phyloP scores from a whole-genome alignment of 352 stramenopile species.

The Pythium scleroteichum region DNA sequence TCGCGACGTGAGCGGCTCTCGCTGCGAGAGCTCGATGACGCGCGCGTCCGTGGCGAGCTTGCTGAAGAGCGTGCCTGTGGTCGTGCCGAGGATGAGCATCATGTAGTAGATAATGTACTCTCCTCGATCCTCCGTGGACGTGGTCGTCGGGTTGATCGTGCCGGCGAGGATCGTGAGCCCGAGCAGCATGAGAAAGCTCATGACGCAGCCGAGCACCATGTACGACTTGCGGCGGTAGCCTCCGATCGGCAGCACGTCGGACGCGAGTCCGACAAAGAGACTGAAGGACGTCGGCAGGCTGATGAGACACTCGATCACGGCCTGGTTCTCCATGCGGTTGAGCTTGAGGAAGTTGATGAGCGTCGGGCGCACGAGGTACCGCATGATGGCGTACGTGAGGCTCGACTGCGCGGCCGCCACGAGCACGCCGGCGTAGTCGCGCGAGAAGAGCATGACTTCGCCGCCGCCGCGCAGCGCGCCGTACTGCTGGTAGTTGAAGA shows the following conservation, averaged over 20 bases:
- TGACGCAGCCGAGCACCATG: constrained; percentile 75
- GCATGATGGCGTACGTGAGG: constrained; percentile 62
- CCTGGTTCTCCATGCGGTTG: constrained; percentile 47
- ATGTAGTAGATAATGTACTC: constrained; percentile 50
- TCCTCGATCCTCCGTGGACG: constrained; percentile 30
- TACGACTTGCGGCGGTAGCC: constrained; percentile 90
- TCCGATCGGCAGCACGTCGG: constrained; percentile 82
- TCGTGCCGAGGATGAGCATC: constrained; percentile 74
- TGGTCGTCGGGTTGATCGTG: constrained; percentile 46
- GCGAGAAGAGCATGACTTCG: constrained; percentile 61
- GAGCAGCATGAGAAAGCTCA: constrained; percentile 55
- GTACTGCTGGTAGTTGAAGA: constrained; percentile 75
- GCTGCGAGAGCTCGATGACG: constrained; percentile 79
- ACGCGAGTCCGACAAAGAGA: constrained; percentile 87
- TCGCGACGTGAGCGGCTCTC: constrained; percentile 64
- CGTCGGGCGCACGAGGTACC: constrained; percentile 66
- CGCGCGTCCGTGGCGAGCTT: constrained; percentile 85
- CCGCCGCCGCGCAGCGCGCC: constrained; percentile 61
- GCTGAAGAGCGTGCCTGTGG: constrained; percentile 79
- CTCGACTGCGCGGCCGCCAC: constrained; percentile 54
- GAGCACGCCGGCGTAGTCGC: constrained; percentile 54
- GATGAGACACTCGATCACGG: constrained; percentile 70
- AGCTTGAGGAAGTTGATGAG: constrained; percentile 68
- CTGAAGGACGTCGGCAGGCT: constrained; percentile 88
- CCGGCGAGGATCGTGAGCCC: constrained; percentile 46